These are phyloP conservation scores for Pisolithus orientalis DNA, from an alignment of 768 basidiomycete species.

Conservation along the genomic window DNA sequence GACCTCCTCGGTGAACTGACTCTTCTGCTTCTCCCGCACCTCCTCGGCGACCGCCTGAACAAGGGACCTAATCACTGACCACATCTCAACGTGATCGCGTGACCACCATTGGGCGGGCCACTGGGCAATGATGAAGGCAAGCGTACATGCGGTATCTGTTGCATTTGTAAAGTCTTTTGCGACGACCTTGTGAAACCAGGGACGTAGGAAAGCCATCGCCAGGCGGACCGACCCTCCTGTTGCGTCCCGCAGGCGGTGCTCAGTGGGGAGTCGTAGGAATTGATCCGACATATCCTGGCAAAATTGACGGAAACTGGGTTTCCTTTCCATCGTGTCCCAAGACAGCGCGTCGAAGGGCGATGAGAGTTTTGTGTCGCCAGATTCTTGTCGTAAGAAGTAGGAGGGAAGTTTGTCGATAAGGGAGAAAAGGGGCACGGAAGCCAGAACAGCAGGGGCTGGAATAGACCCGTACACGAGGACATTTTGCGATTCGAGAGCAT, in stretches of 20 bases:
- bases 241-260: slow-evolving; percentile 57
- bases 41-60: slow-evolving; percentile 61
- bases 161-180: slow-evolving; percentile 33
- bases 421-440: slow-evolving; percentile 62
- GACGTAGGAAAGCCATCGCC: slow-evolving; percentile 58
- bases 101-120: slow-evolving; percentile 72
- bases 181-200: slow-evolving; percentile 58
- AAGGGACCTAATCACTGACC: slow-evolving; percentile 51
- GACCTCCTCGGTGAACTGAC: slow-evolving; percentile 40
- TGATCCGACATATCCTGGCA: slow-evolving; percentile 62
- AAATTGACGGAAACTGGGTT: slow-evolving; percentile 60
- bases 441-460: slow-evolving; percentile 56
- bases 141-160: slow-evolving; percentile 31
- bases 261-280: slow-evolving; percentile 50
- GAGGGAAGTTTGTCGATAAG: slow-evolving; percentile 65
- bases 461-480: slow-evolving; percentile 68
- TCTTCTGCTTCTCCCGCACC: slow-evolving; percentile 44
- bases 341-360: slow-evolving; percentile 32
- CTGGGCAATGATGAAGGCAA: slow-evolving; percentile 47
- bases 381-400: slow-evolving; percentile 47
- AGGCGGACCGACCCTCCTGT: slow-evolving; percentile 64
- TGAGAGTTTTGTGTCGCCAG: slow-evolving; percentile 23
- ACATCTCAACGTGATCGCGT: slow-evolving; percentile 57
- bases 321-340: slow-evolving; percentile 56
- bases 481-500: slow-evolving; percentile 68